These are phyloP conservation scores for Scleroderma bovista DNA, from an alignment of 768 basidiomycete species.

Conservation along the genomic window DNA sequence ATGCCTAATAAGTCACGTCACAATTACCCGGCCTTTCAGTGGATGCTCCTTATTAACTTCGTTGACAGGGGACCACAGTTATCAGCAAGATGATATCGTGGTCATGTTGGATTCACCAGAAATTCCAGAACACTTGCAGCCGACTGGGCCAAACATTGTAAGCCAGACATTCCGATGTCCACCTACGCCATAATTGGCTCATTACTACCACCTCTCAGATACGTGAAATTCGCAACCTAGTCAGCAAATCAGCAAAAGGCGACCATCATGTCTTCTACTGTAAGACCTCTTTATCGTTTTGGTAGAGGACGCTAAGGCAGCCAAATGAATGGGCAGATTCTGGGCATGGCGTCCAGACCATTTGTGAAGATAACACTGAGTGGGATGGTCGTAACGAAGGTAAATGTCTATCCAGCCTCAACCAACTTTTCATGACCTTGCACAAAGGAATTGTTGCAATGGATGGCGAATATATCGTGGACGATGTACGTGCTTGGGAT, in stretches of 20 bases:
- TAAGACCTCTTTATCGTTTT: constrained; percentile 16
- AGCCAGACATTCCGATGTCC: constrained; percentile 6
- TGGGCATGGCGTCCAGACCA: constrained; percentile 17
- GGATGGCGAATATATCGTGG: constrained; percentile 15
- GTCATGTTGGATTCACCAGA: constrained; percentile 36
- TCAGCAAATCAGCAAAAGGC: constrained; percentile 35
- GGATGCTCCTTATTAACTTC: background rate
- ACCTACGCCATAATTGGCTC: background rate
- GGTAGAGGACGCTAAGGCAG: background rate
- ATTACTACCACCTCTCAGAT: constrained; percentile 24
- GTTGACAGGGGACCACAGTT: constrained; percentile 31
- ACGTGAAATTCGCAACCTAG: constrained; percentile 37
- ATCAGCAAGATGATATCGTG: constrained; percentile 35
- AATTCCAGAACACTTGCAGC: constrained; percentile 30
- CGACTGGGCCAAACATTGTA: constrained; percentile 43
- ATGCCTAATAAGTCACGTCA: constrained; percentile 12
- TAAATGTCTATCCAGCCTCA: constrained; percentile 8
- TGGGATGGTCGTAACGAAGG: constrained; percentile 48
- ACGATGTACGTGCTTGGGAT: constrained; percentile 12
- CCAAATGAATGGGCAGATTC: constrained; percentile 8
- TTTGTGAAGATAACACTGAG: constrained; percentile 30
- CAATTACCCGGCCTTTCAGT: background rate
- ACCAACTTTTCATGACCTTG: background rate
- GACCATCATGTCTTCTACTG: constrained; percentile 55
- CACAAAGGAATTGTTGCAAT: constrained; percentile 17